Evolutionary conservation across 768 basidiomycete genomes (phyloP).

Genomic region (Termitomyces sp.): DNA sequence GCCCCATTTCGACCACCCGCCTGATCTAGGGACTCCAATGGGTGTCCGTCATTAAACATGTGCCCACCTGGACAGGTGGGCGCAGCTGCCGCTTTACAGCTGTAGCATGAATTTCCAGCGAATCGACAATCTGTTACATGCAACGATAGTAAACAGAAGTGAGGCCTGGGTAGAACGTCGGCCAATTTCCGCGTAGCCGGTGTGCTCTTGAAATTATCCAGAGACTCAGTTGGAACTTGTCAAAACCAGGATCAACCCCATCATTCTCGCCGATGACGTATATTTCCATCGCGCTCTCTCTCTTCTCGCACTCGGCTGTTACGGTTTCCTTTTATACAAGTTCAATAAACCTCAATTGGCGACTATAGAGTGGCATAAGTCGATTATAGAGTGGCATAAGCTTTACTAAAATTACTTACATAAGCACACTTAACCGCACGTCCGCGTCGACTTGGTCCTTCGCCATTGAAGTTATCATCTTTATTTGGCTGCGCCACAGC

Average conservation of each 20-base stretch:
- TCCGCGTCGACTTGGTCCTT: not conserved
- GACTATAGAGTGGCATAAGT: no score
- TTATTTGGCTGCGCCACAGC: not conserved
- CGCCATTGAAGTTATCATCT: not conserved
- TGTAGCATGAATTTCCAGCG: no score
- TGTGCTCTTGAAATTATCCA: not conserved
- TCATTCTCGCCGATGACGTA: no score
- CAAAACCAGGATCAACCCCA: no score
- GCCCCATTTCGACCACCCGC: not conserved
- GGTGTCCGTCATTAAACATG: not conserved
- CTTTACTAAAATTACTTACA: not conserved
- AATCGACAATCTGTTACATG: not conserved
- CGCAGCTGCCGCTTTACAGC: not conserved
- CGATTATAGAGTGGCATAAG: not conserved
- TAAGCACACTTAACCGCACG: not conserved
- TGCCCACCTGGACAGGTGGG: not conserved
- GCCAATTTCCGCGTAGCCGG: not conserved
- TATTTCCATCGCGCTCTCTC: not conserved
- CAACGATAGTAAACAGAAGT: not conserved
- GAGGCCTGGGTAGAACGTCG: not conserved
- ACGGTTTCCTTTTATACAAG: not conserved
- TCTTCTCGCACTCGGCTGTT: not conserved
- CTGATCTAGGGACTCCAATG: not conserved
- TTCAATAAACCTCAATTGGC: not conserved
- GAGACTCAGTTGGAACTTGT: no score